Conservation (phyloP, 148 eudicot species). For the Fagopyrum homotropicum region DNA sequence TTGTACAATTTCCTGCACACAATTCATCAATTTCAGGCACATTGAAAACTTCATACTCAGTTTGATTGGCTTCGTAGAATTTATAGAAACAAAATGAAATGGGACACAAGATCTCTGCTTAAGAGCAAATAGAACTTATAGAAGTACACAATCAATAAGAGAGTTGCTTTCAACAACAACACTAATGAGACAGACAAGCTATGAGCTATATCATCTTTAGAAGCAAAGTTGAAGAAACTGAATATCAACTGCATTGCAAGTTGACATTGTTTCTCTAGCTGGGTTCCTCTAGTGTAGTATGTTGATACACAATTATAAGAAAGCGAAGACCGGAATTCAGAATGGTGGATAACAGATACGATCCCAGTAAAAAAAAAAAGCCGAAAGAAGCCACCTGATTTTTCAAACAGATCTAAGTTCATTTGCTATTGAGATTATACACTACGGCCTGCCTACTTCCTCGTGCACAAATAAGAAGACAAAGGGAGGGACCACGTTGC, state of each 20-base stretch:
- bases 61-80: not conserved
- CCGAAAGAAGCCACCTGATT: constrained; percentile 35
- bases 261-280: not conserved
- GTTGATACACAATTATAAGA: not conserved
- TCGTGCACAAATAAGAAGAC: constrained; percentile 22
- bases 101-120: no score
- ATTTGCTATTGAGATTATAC: constrained; percentile 17
- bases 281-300: not conserved
- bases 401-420: constrained; percentile 25
- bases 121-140: no score
- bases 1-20: not conserved
- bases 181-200: not conserved
- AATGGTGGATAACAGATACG: constrained; percentile 30
- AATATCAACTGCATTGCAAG: not conserved
- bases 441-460: constrained; percentile 38
- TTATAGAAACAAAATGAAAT: no score
- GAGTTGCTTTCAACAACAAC: not conserved
- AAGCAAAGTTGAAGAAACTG: not conserved
- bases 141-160: not conserved
- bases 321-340: constrained; percentile 15
- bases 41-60: not conserved
- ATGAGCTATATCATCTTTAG: not conserved
- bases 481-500: constrained; percentile 18
- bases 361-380: constrained; percentile 18
- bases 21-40: not conserved